These are phyloP conservation scores for Citeromyces matritensis DNA, from an alignment of 805 yeast species.

Conservation along the genomic window DNA sequence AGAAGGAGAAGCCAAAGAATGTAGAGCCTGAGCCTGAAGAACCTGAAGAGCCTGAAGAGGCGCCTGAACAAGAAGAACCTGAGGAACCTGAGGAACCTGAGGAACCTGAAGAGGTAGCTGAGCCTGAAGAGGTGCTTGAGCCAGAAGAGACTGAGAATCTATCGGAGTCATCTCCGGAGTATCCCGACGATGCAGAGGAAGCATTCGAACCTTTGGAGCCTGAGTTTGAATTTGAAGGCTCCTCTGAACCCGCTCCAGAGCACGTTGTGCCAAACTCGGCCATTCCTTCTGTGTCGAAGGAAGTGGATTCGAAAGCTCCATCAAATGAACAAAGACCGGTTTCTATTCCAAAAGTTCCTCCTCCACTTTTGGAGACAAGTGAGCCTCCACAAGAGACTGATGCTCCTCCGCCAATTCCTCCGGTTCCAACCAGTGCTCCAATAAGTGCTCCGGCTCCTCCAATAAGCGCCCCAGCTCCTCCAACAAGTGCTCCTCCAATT, in stretches of 20 bases:
- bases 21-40: too few relatives aligned
- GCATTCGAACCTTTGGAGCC: slow-evolving; percentile 1
- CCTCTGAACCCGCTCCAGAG: too few relatives aligned
- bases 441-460: slow-evolving; percentile 1
- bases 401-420: background rate
- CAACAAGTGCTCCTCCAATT: slow-evolving; percentile 2
- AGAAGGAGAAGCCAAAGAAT: slow-evolving; percentile 6
- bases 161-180: too few relatives aligned
- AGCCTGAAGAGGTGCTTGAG: slow-evolving; percentile 4
- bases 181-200: slow-evolving; percentile 3
- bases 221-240: background rate
- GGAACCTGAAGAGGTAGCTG: slow-evolving; percentile 6
- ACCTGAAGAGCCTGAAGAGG: too few relatives aligned
- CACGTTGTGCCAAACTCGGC: too few relatives aligned
- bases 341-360: too few relatives aligned
- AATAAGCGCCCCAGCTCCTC: slow-evolving; percentile 2
- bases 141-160: too few relatives aligned
- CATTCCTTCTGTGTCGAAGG: too few relatives aligned
- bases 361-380: background rate
- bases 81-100: too few relatives aligned
- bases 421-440: background rate
- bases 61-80: too few relatives aligned
- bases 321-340: too few relatives aligned
- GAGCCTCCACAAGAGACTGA: background rate
- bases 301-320: too few relatives aligned